These are phyloP conservation scores for Herpetomonas samuelpessoai DNA, from an alignment of 208 protist genomes.

Conservation along the genomic window DNA sequence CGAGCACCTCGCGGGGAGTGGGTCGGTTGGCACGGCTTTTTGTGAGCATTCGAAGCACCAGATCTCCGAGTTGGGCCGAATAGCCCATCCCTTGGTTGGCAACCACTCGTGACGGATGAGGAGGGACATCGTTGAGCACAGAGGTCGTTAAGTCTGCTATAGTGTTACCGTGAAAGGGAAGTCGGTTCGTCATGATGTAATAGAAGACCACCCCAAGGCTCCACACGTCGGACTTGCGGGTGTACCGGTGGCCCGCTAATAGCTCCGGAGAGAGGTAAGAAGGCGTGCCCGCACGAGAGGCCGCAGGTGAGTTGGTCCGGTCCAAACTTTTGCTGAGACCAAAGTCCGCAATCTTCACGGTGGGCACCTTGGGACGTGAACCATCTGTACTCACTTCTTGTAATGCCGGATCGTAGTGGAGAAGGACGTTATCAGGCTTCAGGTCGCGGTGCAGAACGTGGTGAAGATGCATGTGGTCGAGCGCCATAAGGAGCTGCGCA, in stretches of 20 bases:
- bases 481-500: slow-evolving; percentile 60
- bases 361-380: slow-evolving; percentile 4
- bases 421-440: slow-evolving; percentile 58
- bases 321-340: slow-evolving; percentile 36
- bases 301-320: slow-evolving; percentile 26
- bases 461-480: slow-evolving; percentile 72
- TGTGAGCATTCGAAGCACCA: slow-evolving; percentile 61
- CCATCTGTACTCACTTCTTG: not conserved
- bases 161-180: slow-evolving; percentile 33
- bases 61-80: slow-evolving; percentile 41
- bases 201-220: slow-evolving; percentile 70
- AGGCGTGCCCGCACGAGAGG: slow-evolving; percentile 52
- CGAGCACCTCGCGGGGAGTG: slow-evolving; percentile 37
- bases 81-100: slow-evolving; percentile 16
- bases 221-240: slow-evolving; percentile 74
- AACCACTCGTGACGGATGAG: slow-evolving; percentile 21
- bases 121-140: slow-evolving; percentile 19
- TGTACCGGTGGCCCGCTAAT: slow-evolving; percentile 47
- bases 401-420: slow-evolving; percentile 18
- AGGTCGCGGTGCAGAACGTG: slow-evolving; percentile 59
- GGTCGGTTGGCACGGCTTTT: slow-evolving; percentile 48
- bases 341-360: slow-evolving; percentile 79
- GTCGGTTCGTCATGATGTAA: slow-evolving; percentile 50
- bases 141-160: slow-evolving; percentile 22
- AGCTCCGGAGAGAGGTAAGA: slow-evolving; percentile 65